A percentile compares a stretch with the other conserved stretches of the same genome.
phyloP scores from a whole-genome alignment of 768 basidiomycete species.

The Pholiota microspora region DNA sequence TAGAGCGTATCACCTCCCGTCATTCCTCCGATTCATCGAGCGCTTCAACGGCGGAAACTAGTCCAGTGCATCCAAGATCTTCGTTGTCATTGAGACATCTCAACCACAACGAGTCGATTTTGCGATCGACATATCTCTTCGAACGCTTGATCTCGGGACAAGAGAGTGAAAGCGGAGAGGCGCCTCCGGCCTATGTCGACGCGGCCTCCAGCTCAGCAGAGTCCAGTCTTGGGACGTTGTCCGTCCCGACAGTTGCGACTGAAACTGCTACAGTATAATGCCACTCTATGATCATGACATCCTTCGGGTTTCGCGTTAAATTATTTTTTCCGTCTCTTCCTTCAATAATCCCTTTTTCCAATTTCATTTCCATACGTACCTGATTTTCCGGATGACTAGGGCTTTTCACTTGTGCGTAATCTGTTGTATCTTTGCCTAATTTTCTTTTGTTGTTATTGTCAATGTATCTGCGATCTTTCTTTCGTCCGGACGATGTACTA shows the following conservation, averaged over 20 bases:
- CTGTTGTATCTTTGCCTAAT: not conserved
- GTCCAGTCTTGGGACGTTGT: not conserved
- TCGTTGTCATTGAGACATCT: slow-evolving; percentile 28
- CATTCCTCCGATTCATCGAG: slow-evolving; percentile 33
- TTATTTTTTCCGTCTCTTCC: not conserved
- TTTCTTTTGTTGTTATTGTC: too few species aligned
- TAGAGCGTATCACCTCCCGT: slow-evolving; percentile 30
- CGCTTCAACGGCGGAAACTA: slow-evolving; percentile 35
- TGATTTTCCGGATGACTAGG: not conserved
- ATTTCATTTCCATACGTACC: not conserved
- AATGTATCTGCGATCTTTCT: not conserved
- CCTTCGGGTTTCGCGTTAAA: not conserved
- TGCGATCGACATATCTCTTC: slow-evolving; percentile 53
- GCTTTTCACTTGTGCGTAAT: not conserved
- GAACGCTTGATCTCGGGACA: slow-evolving; percentile 83
- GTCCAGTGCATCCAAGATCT: slow-evolving; percentile 27
- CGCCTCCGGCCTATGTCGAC: slow-evolving; percentile 72
- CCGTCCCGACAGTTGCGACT: not conserved
- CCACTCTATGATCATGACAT: too few species aligned
- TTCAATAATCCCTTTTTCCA: not conserved
- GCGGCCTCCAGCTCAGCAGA: slow-evolving; percentile 6
- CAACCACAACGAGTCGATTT: slow-evolving; percentile 30
- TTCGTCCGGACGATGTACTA: too few species aligned
- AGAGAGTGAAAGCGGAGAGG: slow-evolving; percentile 78
- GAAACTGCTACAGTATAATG: not conserved